Conservation (phyloP, 2,329 filamentous ascomycete species). For the Corynespora cassiicola region DNA sequence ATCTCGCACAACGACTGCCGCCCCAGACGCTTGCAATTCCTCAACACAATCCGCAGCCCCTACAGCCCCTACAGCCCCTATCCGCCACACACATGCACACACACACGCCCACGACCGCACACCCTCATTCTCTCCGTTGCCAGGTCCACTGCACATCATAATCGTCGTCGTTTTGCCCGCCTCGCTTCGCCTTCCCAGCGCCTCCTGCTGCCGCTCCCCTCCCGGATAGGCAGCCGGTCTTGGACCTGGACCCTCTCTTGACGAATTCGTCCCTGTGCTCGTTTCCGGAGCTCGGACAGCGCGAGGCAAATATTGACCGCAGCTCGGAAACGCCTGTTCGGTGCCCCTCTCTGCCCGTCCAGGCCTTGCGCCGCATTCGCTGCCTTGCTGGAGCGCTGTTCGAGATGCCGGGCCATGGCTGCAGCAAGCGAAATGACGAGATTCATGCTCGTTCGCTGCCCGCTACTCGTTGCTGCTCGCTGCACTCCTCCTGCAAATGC, state of each 20-base stretch:
- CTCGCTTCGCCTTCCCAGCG: conserved; percentile 28
- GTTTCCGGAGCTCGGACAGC: conserved; percentile 13
- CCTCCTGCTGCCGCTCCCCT: conserved; percentile 28
- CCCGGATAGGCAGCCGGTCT: conserved; percentile 20
- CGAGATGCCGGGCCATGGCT: too few relatives aligned
- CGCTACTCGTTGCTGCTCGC: conserved; percentile 4
- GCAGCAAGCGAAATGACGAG: conserved; percentile 34
- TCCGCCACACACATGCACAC: conserved; percentile 16
- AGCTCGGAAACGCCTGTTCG: conserved; percentile 35
- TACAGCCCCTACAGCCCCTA: too few relatives aligned
- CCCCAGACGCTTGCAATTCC: conserved; percentile 16
- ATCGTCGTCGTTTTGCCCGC: too few relatives aligned
- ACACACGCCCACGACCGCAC: too few relatives aligned
- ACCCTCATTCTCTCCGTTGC: too few relatives aligned
- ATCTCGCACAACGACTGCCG: conserved; percentile 18
- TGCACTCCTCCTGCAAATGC: conserved; percentile 22
- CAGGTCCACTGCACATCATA: too few relatives aligned
- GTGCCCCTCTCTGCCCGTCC: conserved; percentile 14
- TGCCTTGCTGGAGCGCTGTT: too few relatives aligned
- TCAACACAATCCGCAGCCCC: conserved; percentile 28
- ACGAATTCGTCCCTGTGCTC: conserved; percentile 16
- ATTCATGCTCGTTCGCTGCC: conserved; percentile 24
- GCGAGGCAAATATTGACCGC: conserved; percentile 34
- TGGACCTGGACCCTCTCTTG: conserved; percentile 28
- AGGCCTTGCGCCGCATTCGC: conserved; percentile 32